Conservation (phyloP, 257 asterid genomes). For the Paraleonurus japonicus region DNA sequence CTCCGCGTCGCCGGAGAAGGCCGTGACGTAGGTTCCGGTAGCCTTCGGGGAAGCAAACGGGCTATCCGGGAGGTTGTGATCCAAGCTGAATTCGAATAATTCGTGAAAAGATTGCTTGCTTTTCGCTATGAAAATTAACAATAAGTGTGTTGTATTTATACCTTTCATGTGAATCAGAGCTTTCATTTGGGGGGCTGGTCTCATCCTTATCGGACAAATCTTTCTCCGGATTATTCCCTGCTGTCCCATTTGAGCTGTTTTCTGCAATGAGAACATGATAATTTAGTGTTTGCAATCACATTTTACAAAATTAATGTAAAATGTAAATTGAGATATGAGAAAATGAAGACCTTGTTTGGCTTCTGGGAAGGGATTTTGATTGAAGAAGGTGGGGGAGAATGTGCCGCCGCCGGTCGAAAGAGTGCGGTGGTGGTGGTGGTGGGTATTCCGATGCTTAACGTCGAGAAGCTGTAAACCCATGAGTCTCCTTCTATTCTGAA, state of each 20-base stretch:
- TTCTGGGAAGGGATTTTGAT: constrained; percentile 37
- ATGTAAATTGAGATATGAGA: neutral
- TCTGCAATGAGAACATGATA: constrained; percentile 36
- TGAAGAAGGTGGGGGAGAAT: constrained; percentile 48
- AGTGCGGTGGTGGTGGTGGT: constrained; percentile 46
- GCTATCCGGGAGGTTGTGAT: constrained; percentile 75
- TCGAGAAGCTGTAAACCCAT: constrained; percentile 66
- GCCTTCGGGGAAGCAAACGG: constrained; percentile 75
- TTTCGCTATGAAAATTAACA: too few relatives aligned
- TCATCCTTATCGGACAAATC: constrained; percentile 30
- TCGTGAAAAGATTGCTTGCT: too few relatives aligned
- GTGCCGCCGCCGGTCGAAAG: constrained; percentile 50
- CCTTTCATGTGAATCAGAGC: constrained; percentile 47
- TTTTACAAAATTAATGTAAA: neutral
- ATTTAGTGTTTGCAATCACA: neutral
- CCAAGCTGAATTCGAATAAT: constrained; percentile 39
- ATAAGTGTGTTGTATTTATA: constrained; percentile 14
- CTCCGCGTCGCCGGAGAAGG: constrained; percentile 34
- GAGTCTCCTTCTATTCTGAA: constrained; percentile 51
- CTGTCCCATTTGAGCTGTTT: constrained; percentile 28
- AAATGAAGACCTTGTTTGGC: constrained; percentile 40
- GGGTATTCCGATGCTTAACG: constrained; percentile 43
- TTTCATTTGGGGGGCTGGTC: constrained; percentile 35
- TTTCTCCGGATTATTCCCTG: constrained; percentile 27
- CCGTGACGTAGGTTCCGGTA: constrained; percentile 28